phyloP scores from a whole-genome alignment of 139 green algal genomes.

The Tetratostichococcus sp. region DNA sequence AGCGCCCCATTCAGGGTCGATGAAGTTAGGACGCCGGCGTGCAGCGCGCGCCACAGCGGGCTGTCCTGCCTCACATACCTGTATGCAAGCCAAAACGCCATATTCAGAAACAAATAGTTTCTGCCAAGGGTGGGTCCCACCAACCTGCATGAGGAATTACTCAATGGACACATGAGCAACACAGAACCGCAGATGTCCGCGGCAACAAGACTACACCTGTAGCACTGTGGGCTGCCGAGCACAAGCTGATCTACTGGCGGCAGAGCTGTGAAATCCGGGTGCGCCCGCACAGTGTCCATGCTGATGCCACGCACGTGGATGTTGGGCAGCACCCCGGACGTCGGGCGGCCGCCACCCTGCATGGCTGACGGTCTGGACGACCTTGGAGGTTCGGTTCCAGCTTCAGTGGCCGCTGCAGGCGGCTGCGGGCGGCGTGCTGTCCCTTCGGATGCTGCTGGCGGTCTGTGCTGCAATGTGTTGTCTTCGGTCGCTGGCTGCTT shows the following conservation, averaged over 20 bases:
- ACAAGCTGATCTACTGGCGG: neutral
- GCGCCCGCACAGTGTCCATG: neutral
- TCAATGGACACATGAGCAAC: neutral
- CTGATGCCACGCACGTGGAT: neutral
- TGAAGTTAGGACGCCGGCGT: constrained; percentile 56
- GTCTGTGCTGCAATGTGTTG: no score
- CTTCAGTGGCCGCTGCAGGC: no score
- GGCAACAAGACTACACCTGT: neutral
- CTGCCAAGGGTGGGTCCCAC: neutral
- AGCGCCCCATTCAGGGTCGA: constrained; percentile 44
- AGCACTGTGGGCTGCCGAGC: neutral
- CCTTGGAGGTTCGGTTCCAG: no score
- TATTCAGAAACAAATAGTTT: no score
- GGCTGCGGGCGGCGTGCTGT: no score
- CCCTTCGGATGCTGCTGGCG: no score
- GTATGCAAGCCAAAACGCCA: no score
- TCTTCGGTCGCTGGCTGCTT: no score
- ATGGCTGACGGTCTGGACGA: no score
- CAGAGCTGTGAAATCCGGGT: neutral
- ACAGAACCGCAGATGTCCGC: neutral
- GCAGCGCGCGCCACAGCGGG: constrained; percentile 45
- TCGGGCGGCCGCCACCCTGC: neutral
- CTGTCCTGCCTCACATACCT: constrained; percentile 42
- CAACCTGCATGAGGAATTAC: neutral
- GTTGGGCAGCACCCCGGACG: neutral